Base-by-base conservation (phyloP, 495 filamentous ascomycete genomes). In the Penicillium diatomitis region DNA sequence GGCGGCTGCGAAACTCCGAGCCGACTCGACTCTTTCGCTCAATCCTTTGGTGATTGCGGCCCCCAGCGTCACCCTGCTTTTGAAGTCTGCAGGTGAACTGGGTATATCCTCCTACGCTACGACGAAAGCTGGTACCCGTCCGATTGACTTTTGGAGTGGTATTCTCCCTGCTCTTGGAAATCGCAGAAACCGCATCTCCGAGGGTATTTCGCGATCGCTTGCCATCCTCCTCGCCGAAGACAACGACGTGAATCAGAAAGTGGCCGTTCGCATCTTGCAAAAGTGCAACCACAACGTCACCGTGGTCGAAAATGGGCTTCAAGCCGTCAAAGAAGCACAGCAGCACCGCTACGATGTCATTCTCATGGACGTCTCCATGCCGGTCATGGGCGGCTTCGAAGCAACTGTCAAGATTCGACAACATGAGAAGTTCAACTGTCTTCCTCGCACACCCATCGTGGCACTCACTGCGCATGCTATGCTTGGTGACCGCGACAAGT, bases 81-180 rank as follows among this genome's bases (percentile, higher is more conserved):
- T 96, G 48, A 94, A 92, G 66, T 84, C 86, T n/a, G 88, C 90
- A 36, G 75, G 95, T 27, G 89, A 96, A 62, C 75, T 95, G 34
- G 90, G 90, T 32, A 94, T 96, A 49, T 87, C 87, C 6, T 90
- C 87, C 42, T 95, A 95, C 66, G 91, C 95, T 84, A 95, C 91
- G 28, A 91, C 86, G 20, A 20, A 20, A 4, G 91, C 90, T 47
- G 96, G 91, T 66, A 20, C 20, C 20, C 73, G 87, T 43, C 74
- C 87, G 3, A 92, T 96, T 44, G 90, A 96, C 62, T 75, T 96
- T 44, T 90, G 88, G 48, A 95, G 95, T 61, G 87, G 89, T 44
- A 86, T 96, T 77, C 82, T 96, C 38, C 91, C 90, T 8, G 91
- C 91, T 8, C 69, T 96, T 41, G 90, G 95, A 64, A 90, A 88